A percentile compares a stretch with the other conserved stretches of the same genome.
phyloP scores from a whole-genome alignment of 169 alveolate species.

The Cryptosporidium tyzzeri region DNA sequence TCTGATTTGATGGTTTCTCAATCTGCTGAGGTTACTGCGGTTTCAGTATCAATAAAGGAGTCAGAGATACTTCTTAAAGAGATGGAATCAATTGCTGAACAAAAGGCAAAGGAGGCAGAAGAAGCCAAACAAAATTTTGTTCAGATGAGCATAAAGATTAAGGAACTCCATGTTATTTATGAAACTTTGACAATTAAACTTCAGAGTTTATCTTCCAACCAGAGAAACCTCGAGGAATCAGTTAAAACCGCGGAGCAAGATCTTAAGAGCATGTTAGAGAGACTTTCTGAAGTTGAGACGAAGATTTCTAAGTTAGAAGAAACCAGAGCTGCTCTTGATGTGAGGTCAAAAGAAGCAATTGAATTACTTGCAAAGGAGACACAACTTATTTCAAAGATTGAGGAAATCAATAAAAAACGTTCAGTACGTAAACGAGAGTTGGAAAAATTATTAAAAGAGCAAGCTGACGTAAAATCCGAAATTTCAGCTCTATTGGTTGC shows the following conservation, averaged over 20 bases:
- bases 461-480: constrained; percentile 31
- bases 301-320: constrained; percentile 23
- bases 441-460: constrained; percentile 8
- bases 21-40: constrained; percentile 41
- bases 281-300: constrained; percentile 19
- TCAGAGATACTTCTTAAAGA: constrained; percentile 20
- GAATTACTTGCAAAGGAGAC: constrained; percentile 35
- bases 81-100: not conserved
- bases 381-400: not conserved
- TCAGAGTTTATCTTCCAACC: not conserved
- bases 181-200: constrained; percentile 5
- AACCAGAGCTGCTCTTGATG: constrained; percentile 25
- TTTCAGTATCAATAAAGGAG: constrained; percentile 28
- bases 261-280: not conserved
- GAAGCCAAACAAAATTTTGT: constrained; percentile 6
- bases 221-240: constrained; percentile 6
- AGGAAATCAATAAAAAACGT: constrained; percentile 41
- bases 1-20: not conserved
- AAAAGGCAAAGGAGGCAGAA: constrained; percentile 26
- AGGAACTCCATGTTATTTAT: constrained; percentile 17
- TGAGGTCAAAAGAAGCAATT: constrained; percentile 61
- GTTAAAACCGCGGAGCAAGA: constrained; percentile 34
- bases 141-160: constrained; percentile 27
- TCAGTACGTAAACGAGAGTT: not conserved
- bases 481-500: constrained; percentile 58